Evolutionary conservation across 73 alveolate genomes (phyloP).

Genomic region (Vitrella brassicaformis): DNA sequence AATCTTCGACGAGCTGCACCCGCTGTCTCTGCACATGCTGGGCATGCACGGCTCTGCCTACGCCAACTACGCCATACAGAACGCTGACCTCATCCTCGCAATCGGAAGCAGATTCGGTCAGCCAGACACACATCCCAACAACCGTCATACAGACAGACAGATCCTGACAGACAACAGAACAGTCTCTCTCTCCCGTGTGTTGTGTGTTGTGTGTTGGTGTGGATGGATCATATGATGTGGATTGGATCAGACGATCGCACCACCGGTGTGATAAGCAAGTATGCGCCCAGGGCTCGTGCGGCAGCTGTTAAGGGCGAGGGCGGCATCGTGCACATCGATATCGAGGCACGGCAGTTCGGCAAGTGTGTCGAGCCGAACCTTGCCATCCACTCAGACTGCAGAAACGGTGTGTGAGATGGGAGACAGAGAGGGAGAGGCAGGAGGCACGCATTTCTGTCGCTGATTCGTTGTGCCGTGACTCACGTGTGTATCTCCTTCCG

Average conservation of each 20-base stretch:
- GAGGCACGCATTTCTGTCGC: too few species aligned
- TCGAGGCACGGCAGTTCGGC: neutral
- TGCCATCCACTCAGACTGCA: neutral
- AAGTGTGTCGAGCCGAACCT: neutral
- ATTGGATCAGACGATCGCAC: constrained; percentile 30
- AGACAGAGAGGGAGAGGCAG: too few species aligned
- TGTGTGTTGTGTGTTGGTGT: neutral
- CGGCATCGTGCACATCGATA: neutral
- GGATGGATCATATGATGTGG: too few species aligned
- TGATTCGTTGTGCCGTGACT: too few species aligned
- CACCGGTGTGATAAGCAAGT: constrained; percentile 2
- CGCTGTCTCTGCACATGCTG: constrained; percentile 36
- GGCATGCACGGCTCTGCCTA: constrained; percentile 43
- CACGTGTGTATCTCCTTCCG: too few species aligned
- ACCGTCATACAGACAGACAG: too few species aligned
- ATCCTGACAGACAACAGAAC: too few species aligned
- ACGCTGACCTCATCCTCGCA: constrained; percentile 25
- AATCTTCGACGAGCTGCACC: constrained; percentile 30
- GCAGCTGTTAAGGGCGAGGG: neutral
- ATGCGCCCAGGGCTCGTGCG: neutral
- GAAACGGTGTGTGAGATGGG: neutral
- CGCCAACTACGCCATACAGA: constrained; percentile 41
- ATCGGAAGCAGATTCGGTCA: constrained; percentile 3
- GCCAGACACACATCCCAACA: neutral
- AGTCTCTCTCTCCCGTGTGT: too few species aligned